phyloP scores from a whole-genome alignment of 306 rosid species.

The Malus sylvestris region DNA sequence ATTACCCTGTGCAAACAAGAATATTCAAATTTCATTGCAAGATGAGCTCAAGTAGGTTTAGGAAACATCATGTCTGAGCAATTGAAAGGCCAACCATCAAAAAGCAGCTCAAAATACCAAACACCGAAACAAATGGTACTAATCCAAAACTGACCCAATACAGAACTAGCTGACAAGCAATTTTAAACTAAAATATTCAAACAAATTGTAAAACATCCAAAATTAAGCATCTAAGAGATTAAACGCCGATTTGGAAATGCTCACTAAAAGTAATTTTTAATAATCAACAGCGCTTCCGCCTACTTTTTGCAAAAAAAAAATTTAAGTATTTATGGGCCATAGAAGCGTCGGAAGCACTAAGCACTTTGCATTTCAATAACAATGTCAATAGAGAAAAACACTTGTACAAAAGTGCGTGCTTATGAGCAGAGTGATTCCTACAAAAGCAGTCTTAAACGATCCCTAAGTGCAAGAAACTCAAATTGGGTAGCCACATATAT shows the following conservation, averaged over 20 bases:
- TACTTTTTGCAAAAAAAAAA: too few relatives aligned
- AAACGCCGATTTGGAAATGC: too few relatives aligned
- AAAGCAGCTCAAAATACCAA: background rate
- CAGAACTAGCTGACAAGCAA: background rate
- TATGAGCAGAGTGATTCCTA: too few relatives aligned
- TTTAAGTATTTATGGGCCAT: too few relatives aligned
- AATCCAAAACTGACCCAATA: background rate
- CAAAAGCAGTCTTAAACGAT: too few relatives aligned
- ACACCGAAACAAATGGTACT: background rate
- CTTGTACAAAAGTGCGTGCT: too few relatives aligned
- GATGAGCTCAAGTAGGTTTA: background rate
- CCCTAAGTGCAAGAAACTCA: background rate
- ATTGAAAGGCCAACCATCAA: background rate
- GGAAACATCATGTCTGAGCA: background rate
- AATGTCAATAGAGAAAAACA: too few relatives aligned
- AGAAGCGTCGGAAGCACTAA: too few relatives aligned
- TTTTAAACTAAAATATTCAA: background rate
- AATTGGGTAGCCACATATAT: background rate
- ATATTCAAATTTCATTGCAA: background rate
- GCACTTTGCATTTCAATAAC: too few relatives aligned
- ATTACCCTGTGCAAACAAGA: constrained; percentile 55
- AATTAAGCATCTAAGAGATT: too few relatives aligned
- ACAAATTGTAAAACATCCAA: background rate
- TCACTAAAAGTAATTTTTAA: too few relatives aligned
- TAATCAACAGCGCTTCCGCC: too few relatives aligned